Base-by-base conservation (phyloP, 2,329 filamentous ascomycete species). In the Cladosporium sp. region DNA sequence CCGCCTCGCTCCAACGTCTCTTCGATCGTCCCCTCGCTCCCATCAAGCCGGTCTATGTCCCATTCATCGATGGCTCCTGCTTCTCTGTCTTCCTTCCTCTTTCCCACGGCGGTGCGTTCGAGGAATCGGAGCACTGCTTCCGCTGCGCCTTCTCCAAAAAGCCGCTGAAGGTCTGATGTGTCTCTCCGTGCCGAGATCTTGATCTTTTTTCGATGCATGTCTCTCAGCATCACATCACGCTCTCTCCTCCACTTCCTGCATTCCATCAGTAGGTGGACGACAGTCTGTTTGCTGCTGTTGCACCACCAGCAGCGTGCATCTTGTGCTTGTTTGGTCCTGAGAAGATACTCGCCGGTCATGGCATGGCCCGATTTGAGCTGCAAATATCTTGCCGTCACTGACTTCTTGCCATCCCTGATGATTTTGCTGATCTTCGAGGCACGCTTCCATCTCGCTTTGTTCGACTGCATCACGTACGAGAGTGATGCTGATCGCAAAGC, bases 191-290 rank as follows among this genome's bases (percentile, higher is more conserved):
- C 44, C 20, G 29, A 32, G 17, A 47, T 37, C 20, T 36, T 19
- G 32, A 47, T 22, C 44, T 27, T 29, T 24, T 19, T 39, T 27
- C 29, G 20, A n/a, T 27, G 30, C 44, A 47, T 13, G 15, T 38
- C 32, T 29, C 44, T 11, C 44, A 47, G 32, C n/a, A 24, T 37
- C 15, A 15, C n/a, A 22, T 47, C 44, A n/a, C 30, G 30, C 30
- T 47, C 29, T 12, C 44, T 12, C 32, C 44, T 18, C 44, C 44
- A 47, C 34, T 27, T 47, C 44, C 44, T 17, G 17, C 44, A 47
- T 19, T 36, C 15, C 19, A 47, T 11, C 44, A 37, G 18, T 6
- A 47, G 44, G 36, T 47, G 32, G 13, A 17, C 32, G 13, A 47
- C 44, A 19, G 13, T 38, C 32, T 39, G 44, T 15, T 47, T 36